Base-by-base conservation (phyloP, 2,329 filamentous ascomycete genomes). In the Mariannaea sp. region DNA sequence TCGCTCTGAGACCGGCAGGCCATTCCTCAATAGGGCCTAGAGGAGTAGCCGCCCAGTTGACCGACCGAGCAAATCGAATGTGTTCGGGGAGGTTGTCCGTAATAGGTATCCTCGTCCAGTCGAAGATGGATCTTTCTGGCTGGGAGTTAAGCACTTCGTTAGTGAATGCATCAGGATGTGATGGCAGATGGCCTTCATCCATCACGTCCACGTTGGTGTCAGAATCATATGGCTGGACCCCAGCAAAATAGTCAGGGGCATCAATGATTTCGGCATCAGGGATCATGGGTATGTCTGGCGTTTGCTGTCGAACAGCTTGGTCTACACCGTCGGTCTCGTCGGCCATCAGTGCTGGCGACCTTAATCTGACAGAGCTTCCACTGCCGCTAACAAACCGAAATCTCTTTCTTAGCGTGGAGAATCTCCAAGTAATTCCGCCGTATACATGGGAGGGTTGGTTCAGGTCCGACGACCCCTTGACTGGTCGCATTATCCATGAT, bases 1-100 rank as follows among this genome's bases (percentile, higher is more conserved):
- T 90, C 57, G 85, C 83, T 48, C 90, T 81, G 42, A 94, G 73
- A 62, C 92, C 88, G 24, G 82, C 74, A 1, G 81, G 75, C 89
- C 90, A 95, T 41, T 78, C 74, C 57, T 89, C 86, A 16, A 94
- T 90, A 0, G 89, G 87, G 0, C 90, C 90, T 1, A 94, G 75
- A 4, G 85, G 75, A 1, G 90, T 94, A 0, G 80, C 75, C 2
- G 81, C 81, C 90, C 90, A 95, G 68, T 92, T 86, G 29, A 87
- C 70, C 32, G 82, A 84, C 30, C 88, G 82, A 14, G 87, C 86
- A 61, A 93, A 89, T 48, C 80, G 82, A 40, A 93, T 87, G 66
- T 94, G 90, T 7, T 78, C 73, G 2, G 88, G 86, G 33, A 92
- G 77, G 20, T 79, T 80, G 12, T 84, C 75, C 4, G 82, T 82